Conservation (phyloP, 2,329 filamentous ascomycete genomes). For the Allantophomopsis cytisporea region DNA sequence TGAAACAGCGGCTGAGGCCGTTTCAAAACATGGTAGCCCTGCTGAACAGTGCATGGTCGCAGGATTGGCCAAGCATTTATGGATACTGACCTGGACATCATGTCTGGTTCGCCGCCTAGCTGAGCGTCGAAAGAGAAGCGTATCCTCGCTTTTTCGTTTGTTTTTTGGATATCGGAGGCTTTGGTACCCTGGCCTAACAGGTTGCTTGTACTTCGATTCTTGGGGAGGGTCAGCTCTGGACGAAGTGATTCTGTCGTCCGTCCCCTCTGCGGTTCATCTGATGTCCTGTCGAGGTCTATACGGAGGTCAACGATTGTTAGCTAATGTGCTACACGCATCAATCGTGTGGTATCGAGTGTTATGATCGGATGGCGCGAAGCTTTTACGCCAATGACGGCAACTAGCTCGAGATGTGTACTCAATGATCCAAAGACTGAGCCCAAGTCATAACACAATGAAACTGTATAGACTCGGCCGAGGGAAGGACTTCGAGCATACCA, state of each 20-base stretch:
- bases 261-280: conserved; percentile 8
- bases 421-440: too few relatives aligned
- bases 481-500: too few relatives aligned
- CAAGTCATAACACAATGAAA: too few relatives aligned
- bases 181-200: conserved; percentile 26
- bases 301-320: neutral
- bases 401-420: too few relatives aligned
- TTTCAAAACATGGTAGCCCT: too few relatives aligned
- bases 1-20: too few relatives aligned
- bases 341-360: too few relatives aligned
- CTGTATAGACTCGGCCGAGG: too few relatives aligned
- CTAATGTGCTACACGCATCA: neutral
- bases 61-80: too few relatives aligned
- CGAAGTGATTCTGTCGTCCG: conserved; percentile 6
- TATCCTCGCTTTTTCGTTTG: conserved; percentile 34
- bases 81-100: conserved; percentile 48
- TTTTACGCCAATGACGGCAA: too few relatives aligned
- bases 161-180: conserved; percentile 24
- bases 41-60: too few relatives aligned
- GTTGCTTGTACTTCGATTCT: conserved; percentile 54
- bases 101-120: conserved; percentile 9
- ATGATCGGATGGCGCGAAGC: too few relatives aligned
- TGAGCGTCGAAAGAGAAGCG: conserved; percentile 69
- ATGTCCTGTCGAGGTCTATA: neutral
- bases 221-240: conserved; percentile 31